phyloP scores from a whole-genome alignment of 2,329 filamentous ascomycete genomes.

The Dothistroma septosporum region DNA sequence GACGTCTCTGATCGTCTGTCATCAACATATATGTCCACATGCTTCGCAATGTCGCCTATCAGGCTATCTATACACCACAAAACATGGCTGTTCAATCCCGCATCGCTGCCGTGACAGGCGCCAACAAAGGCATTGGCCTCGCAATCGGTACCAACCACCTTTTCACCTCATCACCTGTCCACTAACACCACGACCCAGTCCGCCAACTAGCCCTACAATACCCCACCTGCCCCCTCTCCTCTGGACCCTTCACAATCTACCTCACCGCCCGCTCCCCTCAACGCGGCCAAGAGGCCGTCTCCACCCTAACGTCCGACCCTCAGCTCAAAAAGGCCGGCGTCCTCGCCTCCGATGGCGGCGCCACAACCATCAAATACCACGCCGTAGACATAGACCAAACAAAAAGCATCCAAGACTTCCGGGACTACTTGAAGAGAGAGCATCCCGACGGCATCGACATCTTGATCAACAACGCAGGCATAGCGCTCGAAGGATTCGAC shows the following conservation, averaged over 20 bases:
- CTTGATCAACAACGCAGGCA: conserved; percentile 52
- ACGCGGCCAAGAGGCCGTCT: conserved; percentile 47
- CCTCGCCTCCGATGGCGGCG: conserved; percentile 40
- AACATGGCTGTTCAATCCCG: conserved; percentile 32
- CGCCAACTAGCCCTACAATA: conserved; percentile 53
- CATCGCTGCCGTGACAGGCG: conserved; percentile 53
- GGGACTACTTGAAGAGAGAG: conserved; percentile 39
- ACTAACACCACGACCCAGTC: conserved; percentile 34
- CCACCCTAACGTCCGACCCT: conserved; percentile 42
- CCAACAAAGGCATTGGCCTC: conserved; percentile 52
- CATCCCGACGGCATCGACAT: conserved; percentile 51
- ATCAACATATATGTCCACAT: not conserved
- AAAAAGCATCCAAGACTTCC: conserved; percentile 44
- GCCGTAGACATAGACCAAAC: conserved; percentile 47
- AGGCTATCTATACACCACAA: not conserved
- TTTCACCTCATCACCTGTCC: not conserved
- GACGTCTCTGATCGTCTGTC: not conserved
- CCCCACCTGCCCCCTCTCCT: conserved; percentile 46
- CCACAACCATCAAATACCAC: conserved; percentile 47
- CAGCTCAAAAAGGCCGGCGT: conserved; percentile 47
- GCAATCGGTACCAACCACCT: conserved; percentile 39
- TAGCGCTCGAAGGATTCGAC: conserved; percentile 38
- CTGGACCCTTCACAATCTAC: conserved; percentile 51
- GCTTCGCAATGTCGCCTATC: not conserved
- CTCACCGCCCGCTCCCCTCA: conserved; percentile 49